Percentiles rank a stretch among this genome's conserved stretches.
Evolutionary conservation across 148 eudicot genomes (phyloP).

Genomic region (Agrostemma githago): DNA sequence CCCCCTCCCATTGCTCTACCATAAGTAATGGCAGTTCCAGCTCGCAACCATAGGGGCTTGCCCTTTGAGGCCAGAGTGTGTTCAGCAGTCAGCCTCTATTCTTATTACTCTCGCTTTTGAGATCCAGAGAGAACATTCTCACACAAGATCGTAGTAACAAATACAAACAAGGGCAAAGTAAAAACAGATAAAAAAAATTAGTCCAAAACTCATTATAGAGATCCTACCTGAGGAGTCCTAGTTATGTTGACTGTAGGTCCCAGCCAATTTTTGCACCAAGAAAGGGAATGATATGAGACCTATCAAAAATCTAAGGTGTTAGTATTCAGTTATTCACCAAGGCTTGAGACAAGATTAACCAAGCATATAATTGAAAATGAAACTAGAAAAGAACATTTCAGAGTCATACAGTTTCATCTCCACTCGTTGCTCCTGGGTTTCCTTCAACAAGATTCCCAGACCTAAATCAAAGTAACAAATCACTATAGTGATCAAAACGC

Average conservation of each 20-base stretch:
- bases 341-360: not conserved
- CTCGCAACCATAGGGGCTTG: too few species aligned
- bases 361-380: slow-evolving; percentile 9
- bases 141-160: too few species aligned
- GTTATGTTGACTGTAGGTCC: slow-evolving; percentile 90
- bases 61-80: too few species aligned
- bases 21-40: too few species aligned
- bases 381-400: not conserved
- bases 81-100: too few species aligned
- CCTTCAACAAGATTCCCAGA: slow-evolving; percentile 92
- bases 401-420: slow-evolving; percentile 87
- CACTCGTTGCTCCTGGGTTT: slow-evolving; percentile 78
- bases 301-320: slow-evolving; percentile 26
- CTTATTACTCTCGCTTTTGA: too few species aligned
- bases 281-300: slow-evolving; percentile 95
- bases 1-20: too few species aligned
- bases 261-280: slow-evolving; percentile 98
- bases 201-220: not conserved
- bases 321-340: not conserved
- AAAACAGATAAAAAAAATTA: not conserved
- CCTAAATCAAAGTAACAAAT: slow-evolving; percentile 35
- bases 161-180: too few species aligned
- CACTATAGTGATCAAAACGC: not conserved
- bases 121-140: too few species aligned
- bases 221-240: slow-evolving; percentile 88